Base-by-base conservation (phyloP, 2,329 filamentous ascomycete species). In the Diplodia sapinea region DNA sequence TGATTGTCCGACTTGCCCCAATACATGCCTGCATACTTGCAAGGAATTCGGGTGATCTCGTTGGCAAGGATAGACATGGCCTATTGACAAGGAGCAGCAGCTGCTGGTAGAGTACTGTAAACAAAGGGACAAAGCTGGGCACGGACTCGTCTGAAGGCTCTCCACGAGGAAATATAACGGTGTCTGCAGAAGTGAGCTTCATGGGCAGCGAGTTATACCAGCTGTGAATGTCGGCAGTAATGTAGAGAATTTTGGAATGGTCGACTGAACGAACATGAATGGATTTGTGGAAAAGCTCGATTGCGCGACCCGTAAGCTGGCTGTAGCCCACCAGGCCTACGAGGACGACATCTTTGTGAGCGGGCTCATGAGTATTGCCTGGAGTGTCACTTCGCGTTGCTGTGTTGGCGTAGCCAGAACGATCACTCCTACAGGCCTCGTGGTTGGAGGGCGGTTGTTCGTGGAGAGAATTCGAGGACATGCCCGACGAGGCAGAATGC, bases 261-360 rank as follows among this genome's bases (percentile, higher is more conserved):
- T 68, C 66, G 17, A 68, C 66, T 40, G 66, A 63, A 7, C 66
- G 66, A 23, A 68, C 66, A 23, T 68, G 57, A n/a, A 68, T 64
- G 17, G 66, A 68, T 40, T 68, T 68, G 57, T 68, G 66, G 38
- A 68, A 68, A 15, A 68, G 66, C 50, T 68, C 66, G 36, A 68
- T 59, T 4, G 59, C 66, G 8, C 57, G 59, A 17, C 66, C 66
- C 3, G 66, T 68, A 15, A 68, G 50, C 40, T 63, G 50, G n/a
- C 66, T 68, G 12, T 68, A 68, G n/a, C 66, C 66, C 4, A 68
- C 66, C 38, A 68, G 36, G 31, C 50, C 66, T 4, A 51, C 40
- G 20, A 68, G 51, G 15, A 68, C 66, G 9, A 64, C 20, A 20
- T 68, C 66, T 23, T 61, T 51, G 31, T 68, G 66, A 3, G 49